Evolutionary conservation across 768 basidiomycete species (phyloP), one percentile per base, ranked within the genome.

Genomic region (Podaxis sp.): DNA sequence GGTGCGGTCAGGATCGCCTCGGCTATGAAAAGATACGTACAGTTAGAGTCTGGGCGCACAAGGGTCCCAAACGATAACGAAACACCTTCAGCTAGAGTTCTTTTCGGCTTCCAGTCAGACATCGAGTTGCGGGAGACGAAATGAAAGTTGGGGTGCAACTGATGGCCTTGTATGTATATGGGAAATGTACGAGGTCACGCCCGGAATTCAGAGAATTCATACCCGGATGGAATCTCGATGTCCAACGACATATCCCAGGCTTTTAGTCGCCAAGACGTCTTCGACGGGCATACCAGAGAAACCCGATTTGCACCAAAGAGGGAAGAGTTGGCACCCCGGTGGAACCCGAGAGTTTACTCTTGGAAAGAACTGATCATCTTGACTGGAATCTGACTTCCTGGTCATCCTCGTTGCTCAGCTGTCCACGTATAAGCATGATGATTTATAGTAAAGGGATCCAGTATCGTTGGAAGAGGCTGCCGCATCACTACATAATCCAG

Each of bases 1-100:
- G 77, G 77, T 18, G 70, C 76, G 38, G 70, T 70, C 6, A 81
- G 68, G 50, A 79, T 73, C 11, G 70, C 72, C 25, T 76, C 66
- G 44, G 63, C 77, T 77, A 61, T 5, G 36, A 42, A 58, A 11
- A 50, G 25, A 36, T 48, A 40, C 32, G 50, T 38, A 62, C 63
- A 60, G 56, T 61, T 5, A 46, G 52, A 37, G 11, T 14, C 35
- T 18, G 5, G 36, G 27, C 60, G 40, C 42, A 11, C 5, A 21
- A 35, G 14, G 52, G 47, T 37, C 50, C 36, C 16, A 44, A 57
- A 46, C 52, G 16, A 11, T 27, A 23, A 23, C 23, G 21, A 59
- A 60, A 28, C 63, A 72, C 72, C 68, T 64, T 75, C 70, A 40
- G 66, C 59, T 16, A 73, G 64, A 38, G 70, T 63, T 56, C 72